Conservation (phyloP, 768 basidiomycete genomes). For the Fistulinella prunicolor region DNA sequence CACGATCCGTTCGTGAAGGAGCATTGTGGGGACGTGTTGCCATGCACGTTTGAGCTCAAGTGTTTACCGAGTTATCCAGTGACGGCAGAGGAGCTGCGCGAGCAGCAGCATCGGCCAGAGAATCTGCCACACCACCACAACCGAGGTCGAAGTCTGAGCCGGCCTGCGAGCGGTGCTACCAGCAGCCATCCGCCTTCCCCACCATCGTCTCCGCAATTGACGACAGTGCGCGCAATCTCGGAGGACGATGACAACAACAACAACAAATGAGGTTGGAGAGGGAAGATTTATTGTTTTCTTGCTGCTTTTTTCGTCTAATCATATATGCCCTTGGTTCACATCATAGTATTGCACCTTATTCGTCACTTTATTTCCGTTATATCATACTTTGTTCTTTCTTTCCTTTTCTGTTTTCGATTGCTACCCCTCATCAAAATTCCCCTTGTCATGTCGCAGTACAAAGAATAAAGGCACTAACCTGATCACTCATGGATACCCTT, state of each 20-base stretch:
- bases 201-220: no score
- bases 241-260: conserved; percentile 18
- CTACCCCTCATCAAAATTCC: no score
- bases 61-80: conserved; percentile 47
- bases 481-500: no score
- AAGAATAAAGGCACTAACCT: no score
- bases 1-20: conserved; percentile 45
- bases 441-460: no score
- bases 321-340: conserved; percentile 3
- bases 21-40: conserved; percentile 46
- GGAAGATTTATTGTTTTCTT: neutral
- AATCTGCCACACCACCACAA: conserved; percentile 12
- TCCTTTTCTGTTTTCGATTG: no score
- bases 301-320: neutral
- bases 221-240: conserved; percentile 7
- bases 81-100: conserved; percentile 48
- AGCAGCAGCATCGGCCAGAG: conserved; percentile 40
- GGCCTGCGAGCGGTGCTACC: neutral
- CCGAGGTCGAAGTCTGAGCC: conserved; percentile 22
- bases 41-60: conserved; percentile 59
- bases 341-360: conserved; percentile 25
- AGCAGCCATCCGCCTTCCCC: conserved; percentile 21
- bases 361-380: conserved; percentile 22
- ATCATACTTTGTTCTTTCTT: no score
- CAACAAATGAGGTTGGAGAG: conserved; percentile 6